A percentile compares a stretch with the other conserved stretches of the same genome.
These are phyloP conservation scores for Kodamaea restingae DNA, from an alignment of 805 yeast genomes.

Conservation along the genomic window DNA sequence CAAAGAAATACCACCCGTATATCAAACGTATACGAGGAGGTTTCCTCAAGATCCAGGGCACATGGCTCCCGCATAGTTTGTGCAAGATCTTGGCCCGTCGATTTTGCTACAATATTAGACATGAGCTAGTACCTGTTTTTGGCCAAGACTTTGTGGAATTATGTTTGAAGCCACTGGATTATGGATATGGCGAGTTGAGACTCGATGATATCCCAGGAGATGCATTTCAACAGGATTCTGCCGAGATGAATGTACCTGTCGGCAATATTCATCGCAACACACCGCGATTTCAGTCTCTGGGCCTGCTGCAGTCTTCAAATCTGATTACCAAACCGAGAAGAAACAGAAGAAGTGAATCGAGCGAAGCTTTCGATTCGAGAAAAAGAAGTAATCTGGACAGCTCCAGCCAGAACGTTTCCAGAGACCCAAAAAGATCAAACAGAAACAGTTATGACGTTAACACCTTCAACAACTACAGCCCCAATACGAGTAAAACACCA, in stretches of 20 bases:
- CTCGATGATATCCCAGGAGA: constrained; percentile 26
- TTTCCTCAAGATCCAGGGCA: constrained; percentile 86
- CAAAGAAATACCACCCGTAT: constrained; percentile 54
- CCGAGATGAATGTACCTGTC: not conserved
- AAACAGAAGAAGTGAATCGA: too few relatives aligned
- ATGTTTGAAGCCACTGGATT: constrained; percentile 56
- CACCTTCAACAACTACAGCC: too few relatives aligned
- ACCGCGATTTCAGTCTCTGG: too few relatives aligned
- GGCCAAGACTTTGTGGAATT: constrained; percentile 63
- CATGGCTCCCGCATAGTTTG: constrained; percentile 78
- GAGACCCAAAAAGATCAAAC: too few relatives aligned
- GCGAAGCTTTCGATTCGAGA: too few relatives aligned
- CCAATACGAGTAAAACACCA: too few relatives aligned
- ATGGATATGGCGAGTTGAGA: constrained; percentile 62
- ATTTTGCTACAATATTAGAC: constrained; percentile 76
- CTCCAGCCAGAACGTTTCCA: too few relatives aligned
- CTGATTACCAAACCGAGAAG: too few relatives aligned
- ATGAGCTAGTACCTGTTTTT: constrained; percentile 72
- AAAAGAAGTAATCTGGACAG: too few relatives aligned
- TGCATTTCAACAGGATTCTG: not conserved
- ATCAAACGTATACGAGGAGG: constrained; percentile 85
- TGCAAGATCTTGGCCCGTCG: constrained; percentile 65
- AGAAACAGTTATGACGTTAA: too few relatives aligned
- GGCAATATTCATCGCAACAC: too few relatives aligned
- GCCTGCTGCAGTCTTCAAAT: too few relatives aligned